Conservation (phyloP, 176 grass and related monocot species). For the Rhynchospora pubera region DNA sequence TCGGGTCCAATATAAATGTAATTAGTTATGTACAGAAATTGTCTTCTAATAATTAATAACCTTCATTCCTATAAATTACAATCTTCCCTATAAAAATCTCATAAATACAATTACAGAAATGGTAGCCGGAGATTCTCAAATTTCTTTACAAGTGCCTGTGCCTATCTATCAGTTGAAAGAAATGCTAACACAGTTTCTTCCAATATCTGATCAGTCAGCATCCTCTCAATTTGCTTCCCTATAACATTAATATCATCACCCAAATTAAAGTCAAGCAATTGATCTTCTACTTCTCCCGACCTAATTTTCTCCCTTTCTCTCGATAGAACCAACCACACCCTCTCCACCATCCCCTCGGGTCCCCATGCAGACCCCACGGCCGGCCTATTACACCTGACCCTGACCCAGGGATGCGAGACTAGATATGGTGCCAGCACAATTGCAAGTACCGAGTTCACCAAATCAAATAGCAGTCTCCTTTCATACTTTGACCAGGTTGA, state of each 20-base stretch:
- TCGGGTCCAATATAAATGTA: not conserved
- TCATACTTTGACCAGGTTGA: conserved; percentile 48
- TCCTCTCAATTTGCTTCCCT: conserved; percentile 66
- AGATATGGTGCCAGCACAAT: conserved; percentile 52
- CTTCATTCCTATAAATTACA: not conserved
- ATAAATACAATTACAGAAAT: conserved; percentile 4
- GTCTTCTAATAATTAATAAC: not conserved
- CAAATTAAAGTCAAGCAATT: conserved; percentile 24
- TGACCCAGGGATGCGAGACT: conserved; percentile 69
- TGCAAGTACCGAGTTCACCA: conserved; percentile 48
- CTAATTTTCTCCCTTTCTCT: conserved; percentile 19
- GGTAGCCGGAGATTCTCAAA: not conserved
- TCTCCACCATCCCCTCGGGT: conserved; percentile 68
- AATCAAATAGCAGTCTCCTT: conserved; percentile 67
- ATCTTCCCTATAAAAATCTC: not conserved
- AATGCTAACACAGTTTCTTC: conserved; percentile 52
- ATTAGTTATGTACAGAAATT: not conserved
- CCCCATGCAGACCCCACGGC: conserved; percentile 51
- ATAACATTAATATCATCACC: conserved; percentile 38
- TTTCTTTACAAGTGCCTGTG: too few relatives aligned
- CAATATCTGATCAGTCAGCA: conserved; percentile 60
- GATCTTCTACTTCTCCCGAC: conserved; percentile 28
- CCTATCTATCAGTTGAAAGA: not conserved
- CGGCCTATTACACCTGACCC: conserved; percentile 18
- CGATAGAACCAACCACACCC: conserved; percentile 34